phyloP scores from a whole-genome alignment of 495 filamentous ascomycete species.

The Aspergillus campestris region DNA sequence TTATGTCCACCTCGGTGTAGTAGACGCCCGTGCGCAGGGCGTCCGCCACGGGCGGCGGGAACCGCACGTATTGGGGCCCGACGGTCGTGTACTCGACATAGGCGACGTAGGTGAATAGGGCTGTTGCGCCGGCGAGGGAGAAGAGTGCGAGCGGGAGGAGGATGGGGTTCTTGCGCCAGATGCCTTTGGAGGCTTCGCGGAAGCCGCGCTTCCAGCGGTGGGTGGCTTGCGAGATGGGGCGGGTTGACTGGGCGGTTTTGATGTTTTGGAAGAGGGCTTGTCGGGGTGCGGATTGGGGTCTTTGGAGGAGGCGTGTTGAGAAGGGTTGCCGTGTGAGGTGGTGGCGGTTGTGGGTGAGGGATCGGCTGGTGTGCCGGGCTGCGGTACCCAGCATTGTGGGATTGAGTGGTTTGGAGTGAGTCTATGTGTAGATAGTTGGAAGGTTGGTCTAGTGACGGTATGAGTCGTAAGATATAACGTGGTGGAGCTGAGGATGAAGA shows the following conservation, averaged over 20 bases:
- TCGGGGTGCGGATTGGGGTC: too few relatives aligned
- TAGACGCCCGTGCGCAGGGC: conserved; percentile 79
- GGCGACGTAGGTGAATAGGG: conserved; percentile 31
- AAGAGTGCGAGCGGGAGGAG: conserved; percentile 42
- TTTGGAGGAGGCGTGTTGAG: not conserved
- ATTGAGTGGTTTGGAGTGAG: not conserved
- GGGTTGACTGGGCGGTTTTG: conserved; percentile 1
- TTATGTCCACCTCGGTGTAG: conserved; percentile 65
- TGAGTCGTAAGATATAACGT: too few relatives aligned
- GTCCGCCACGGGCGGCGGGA: conserved; percentile 70
- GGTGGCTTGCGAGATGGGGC: conserved; percentile 3
- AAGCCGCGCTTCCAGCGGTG: conserved; percentile 15
- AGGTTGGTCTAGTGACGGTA: not conserved
- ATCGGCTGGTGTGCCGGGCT: conserved; percentile 26
- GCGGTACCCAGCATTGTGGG: conserved; percentile 28
- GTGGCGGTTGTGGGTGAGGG: conserved; percentile 6
- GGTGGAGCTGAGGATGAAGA: too few relatives aligned
- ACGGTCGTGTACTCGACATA: conserved; percentile 62
- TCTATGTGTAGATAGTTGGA: not conserved
- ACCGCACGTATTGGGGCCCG: conserved; percentile 59
- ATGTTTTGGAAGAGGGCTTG: not conserved
- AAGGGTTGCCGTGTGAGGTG: not conserved
- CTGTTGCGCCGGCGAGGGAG: conserved; percentile 32
- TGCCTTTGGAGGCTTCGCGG: conserved; percentile 32
- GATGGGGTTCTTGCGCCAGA: conserved; percentile 42